Evolutionary conservation across 106 monocot genomes (phyloP), one percentile per base, ranked within the genome.

Genomic region (Dendrobium chrysotoxum): DNA sequence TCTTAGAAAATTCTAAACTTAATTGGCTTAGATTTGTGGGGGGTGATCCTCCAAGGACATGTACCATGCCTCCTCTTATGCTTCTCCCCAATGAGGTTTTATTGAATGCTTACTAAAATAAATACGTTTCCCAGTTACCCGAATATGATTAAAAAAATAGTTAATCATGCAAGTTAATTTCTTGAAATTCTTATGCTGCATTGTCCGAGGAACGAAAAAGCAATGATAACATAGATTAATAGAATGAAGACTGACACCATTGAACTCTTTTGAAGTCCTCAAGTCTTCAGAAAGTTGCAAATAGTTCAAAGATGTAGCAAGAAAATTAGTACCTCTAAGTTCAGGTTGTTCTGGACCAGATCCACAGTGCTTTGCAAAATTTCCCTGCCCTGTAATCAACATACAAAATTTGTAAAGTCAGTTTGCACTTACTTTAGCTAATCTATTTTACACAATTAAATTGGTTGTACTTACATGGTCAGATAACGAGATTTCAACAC

Each of bases 281-380:
- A 35, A 25, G 15, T 70, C 70, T 30, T 70, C 74, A 41, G 40
- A 74, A 40, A 74, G 73, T 25, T 76, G 47, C 1, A 8, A 46
- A 50, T 9, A 12, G 77, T 16, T 50, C 21, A 15, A 78, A 71
- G 17, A 7, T 78, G 53, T 6, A 44, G 70, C 41, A 40, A 18
- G 28, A 42, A 41, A 53, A 82, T 15, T 67, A 55, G 21, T 81
- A 97, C 98, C 98, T 98, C 98, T 77, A 98, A 87, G 64, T 95
- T 95, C 58, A 98, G 80, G 81, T 89, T 86, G 81, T 98, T 92
- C 81, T 95, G 98, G 85, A 98, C 98, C 28, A 98, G 84, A 85
- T 98, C 89, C 74, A 98, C 98, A 67, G 98, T 98, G 82, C 92
- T 98, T 79, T 98, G 98, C 81, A 98, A 80, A 53, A 98, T 98